Evolutionary conservation across 305 asterid species (phyloP).

Genomic region (Salvia sclarea): DNA sequence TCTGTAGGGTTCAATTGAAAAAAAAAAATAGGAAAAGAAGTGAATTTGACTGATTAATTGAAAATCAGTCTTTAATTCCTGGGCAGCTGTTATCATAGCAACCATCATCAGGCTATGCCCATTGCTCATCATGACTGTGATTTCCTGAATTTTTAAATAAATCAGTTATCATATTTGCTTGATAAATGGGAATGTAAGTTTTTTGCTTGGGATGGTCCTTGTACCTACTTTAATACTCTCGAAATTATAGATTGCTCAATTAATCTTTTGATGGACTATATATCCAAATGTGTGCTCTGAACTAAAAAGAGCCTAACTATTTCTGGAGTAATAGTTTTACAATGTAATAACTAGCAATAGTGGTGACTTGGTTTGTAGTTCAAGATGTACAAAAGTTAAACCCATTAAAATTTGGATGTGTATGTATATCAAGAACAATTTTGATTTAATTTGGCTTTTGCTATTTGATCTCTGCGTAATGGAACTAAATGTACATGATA

Average conservation of each 20-base stretch:
- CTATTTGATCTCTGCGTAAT: slow-evolving; percentile 3
- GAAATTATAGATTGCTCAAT: background rate
- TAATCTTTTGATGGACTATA: background rate
- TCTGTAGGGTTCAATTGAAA: no score
- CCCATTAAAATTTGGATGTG: slow-evolving; percentile 1
- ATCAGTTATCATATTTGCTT: no score
- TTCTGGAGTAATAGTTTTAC: background rate
- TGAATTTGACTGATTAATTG: no score
- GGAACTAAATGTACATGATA: background rate
- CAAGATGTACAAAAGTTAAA: background rate
- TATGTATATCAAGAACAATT: background rate
- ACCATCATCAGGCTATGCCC: no score
- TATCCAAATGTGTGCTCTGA: background rate
- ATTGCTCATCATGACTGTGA: no score
- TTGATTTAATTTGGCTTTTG: background rate
- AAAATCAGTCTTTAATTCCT: no score
- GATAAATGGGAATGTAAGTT: background rate
- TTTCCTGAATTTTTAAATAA: no score
- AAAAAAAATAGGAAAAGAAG: no score
- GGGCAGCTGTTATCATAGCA: no score
- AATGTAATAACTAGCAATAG: background rate
- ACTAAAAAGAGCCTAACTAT: background rate
- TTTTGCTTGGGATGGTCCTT: slow-evolving; percentile 1
- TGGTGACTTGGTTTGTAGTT: background rate
- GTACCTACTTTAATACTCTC: slow-evolving; percentile 5